Evolutionary conservation across 257 asterid genomes (phyloP), one percentile per base, ranked within the genome.

Genomic region (Scutellaria baicalensis): DNA sequence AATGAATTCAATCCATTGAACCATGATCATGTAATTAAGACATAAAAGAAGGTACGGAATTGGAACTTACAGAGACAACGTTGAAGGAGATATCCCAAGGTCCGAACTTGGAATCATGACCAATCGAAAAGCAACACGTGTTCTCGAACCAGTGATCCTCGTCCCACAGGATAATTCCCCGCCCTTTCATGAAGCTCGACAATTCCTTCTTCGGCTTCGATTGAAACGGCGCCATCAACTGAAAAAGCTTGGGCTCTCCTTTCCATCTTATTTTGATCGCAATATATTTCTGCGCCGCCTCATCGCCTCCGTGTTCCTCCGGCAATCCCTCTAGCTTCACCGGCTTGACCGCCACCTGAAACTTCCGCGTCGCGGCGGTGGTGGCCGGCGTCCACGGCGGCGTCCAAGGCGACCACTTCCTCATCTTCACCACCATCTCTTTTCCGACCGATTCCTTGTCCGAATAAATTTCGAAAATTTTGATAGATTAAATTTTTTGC

Each of bases 231-330:
- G 82, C 36, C 71, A 75, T 77, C 59, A 83, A 65, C 8, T 85
- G 85, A 17, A 84, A 81, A 36, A 83, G 69, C 79, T 66, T 86
- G 8, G 81, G 78, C 75, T 83, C 89, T 8, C 91, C 94, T 81
- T 80, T 84, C 97, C 97, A 90, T 74, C 82, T 88, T 11, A 86
- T 49, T 59, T 69, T 76, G 39, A 88, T 51, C 35, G 87, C 83
- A 69, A 84, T 40, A 0, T 57, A 73, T 52, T 58, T 78, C 40
- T 67, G 66, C 21, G 35, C 20, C 40, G 16, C n/a, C 13, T 45
- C 77, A 2, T 17, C 60, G 36, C 47, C 77, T 55, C 63, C 54
- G 56, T 13, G 72, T 23, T 68, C 64, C 1, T 59, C 77, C 44
- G 27, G 38, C 21, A 62, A 57, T 11, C 71, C 77, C 63, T 84